A percentile compares a stretch with the other conserved stretches of the same genome.
Conservation (phyloP, 768 basidiomycete species). For the Mycena venus region DNA sequence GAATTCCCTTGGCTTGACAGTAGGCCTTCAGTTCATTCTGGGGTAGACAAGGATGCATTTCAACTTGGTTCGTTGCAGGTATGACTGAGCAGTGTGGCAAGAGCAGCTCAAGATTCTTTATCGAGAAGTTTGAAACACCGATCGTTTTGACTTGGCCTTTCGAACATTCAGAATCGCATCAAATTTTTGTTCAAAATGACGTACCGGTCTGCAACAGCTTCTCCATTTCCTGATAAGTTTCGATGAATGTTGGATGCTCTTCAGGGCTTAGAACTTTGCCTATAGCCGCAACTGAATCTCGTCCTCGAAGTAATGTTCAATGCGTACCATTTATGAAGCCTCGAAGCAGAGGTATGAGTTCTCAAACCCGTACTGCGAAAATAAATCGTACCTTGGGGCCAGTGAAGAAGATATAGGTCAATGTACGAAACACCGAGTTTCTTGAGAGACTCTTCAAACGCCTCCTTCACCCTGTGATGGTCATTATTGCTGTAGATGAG, state of each 20-base stretch:
- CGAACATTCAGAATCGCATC: slow-evolving; percentile 30
- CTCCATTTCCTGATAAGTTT: slow-evolving; percentile 48
- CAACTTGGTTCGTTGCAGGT: slow-evolving; percentile 70
- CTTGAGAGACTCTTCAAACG: slow-evolving; percentile 52
- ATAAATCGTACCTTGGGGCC: slow-evolving; percentile 36
- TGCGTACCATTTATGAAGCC: slow-evolving; percentile 14
- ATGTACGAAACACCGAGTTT: slow-evolving; percentile 56
- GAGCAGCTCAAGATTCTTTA: slow-evolving; percentile 56
- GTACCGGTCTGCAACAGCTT: slow-evolving; percentile 44
- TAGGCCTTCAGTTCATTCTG: slow-evolving; percentile 62
- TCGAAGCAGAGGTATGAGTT: background rate
- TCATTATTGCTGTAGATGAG: slow-evolving; percentile 32
- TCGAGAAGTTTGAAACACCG: slow-evolving; percentile 73
- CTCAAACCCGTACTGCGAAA: background rate
- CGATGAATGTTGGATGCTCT: slow-evolving; percentile 44
- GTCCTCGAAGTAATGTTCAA: too few relatives aligned
- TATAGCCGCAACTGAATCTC: background rate
- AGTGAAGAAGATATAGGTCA: slow-evolving; percentile 52
- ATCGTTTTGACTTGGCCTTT: slow-evolving; percentile 59
- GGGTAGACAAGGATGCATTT: slow-evolving; percentile 69
- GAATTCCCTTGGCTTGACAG: slow-evolving; percentile 63
- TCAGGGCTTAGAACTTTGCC: slow-evolving; percentile 29
- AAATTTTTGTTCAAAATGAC: slow-evolving; percentile 8
- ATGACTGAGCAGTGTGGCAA: slow-evolving; percentile 59
- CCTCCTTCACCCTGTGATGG: slow-evolving; percentile 50